Percentiles rank a stretch among this genome's conserved stretches.
Evolutionary conservation across 2,329 filamentous ascomycete genomes (phyloP).

Genomic region (Exophiala mesophila): DNA sequence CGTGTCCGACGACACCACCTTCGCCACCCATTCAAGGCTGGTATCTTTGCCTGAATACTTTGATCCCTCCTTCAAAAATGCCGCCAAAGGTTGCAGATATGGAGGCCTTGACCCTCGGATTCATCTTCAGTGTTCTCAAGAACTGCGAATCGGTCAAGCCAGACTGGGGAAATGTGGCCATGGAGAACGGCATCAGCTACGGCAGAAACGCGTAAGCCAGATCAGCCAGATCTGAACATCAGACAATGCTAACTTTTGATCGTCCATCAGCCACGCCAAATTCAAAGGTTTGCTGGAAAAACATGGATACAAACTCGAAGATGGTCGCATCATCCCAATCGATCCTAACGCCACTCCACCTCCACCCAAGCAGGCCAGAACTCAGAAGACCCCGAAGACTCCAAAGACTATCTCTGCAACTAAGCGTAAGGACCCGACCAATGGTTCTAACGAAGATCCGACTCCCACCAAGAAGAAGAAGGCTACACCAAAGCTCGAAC

Average conservation of each 20-base stretch:
- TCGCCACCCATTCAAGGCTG: too few relatives aligned
- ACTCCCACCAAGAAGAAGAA: constrained; percentile 7
- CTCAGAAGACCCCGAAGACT: constrained; percentile 3
- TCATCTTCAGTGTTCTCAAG: constrained; percentile 17
- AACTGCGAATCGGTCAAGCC: constrained; percentile 14
- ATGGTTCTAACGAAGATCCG: neutral
- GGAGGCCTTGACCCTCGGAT: constrained; percentile 6
- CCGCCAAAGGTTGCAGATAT: constrained; percentile 5
- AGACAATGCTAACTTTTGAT: neutral
- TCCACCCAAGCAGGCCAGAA: neutral
- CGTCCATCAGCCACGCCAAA: neutral
- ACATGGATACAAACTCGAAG: constrained; percentile 6
- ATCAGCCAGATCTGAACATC: neutral
- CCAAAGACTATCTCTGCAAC: neutral
- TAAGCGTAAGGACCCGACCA: constrained; percentile 2
- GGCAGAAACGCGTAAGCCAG: constrained; percentile 19
- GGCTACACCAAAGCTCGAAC: neutral
- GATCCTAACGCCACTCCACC: neutral
- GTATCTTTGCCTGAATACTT: too few relatives aligned
- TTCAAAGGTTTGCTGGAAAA: constrained; percentile 9
- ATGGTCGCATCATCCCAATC: neutral
- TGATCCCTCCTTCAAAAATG: constrained; percentile 5
- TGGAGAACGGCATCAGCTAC: constrained; percentile 18
- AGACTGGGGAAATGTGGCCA: constrained; percentile 16
- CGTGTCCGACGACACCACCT: too few relatives aligned